These are phyloP conservation scores for Globisporangium paroecandrum DNA, from an alignment of 352 stramenopile genomes.

Conservation along the genomic window DNA sequence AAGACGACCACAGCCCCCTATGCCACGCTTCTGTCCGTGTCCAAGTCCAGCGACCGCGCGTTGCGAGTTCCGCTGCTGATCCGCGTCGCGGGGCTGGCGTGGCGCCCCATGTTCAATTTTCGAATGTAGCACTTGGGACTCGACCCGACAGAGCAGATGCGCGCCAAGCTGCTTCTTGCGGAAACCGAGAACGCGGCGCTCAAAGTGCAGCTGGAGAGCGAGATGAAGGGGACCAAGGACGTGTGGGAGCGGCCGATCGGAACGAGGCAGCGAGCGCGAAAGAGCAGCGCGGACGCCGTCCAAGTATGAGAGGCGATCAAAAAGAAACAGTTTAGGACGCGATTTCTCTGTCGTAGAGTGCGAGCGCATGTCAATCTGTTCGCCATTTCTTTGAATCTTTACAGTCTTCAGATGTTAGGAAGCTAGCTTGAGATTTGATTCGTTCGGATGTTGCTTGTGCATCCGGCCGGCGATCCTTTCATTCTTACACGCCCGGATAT, in stretches of 20 bases:
- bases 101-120: neutral
- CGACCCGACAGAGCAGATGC: neutral
- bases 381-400: too few relatives aligned
- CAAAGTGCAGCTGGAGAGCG: neutral
- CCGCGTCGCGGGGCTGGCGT: neutral
- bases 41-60: neutral
- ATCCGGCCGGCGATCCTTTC: too few relatives aligned
- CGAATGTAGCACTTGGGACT: neutral
- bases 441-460: too few relatives aligned
- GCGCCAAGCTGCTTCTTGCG: neutral
- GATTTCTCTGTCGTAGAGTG: neutral
- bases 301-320: neutral
- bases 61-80: neutral
- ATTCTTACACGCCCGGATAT: too few relatives aligned
- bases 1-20: neutral
- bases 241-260: neutral
- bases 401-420: too few relatives aligned
- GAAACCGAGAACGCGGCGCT: neutral
- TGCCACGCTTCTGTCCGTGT: neutral
- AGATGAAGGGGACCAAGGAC: neutral
- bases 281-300: neutral
- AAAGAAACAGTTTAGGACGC: neutral
- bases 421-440: too few relatives aligned
- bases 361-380: neutral
- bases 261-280: neutral